Percentiles rank a stretch among this genome's conserved stretches.
These are phyloP conservation scores for Arxiozyma bovina DNA, from an alignment of 1,139 yeast species.

Conservation along the genomic window DNA sequence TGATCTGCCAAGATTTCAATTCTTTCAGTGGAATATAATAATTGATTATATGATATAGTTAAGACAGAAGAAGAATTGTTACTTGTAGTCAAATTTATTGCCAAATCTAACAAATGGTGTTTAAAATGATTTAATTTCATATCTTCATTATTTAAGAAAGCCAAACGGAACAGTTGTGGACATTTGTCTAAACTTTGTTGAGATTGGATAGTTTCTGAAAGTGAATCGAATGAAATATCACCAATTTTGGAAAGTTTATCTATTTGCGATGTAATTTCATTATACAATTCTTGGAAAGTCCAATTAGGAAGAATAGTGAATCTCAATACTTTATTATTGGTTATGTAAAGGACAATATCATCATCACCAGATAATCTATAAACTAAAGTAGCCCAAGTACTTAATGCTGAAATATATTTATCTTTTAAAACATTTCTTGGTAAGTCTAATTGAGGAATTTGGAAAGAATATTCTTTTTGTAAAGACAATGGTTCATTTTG, in stretches of 20 bases:
- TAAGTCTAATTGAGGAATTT: constrained; percentile 31
- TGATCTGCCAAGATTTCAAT: constrained; percentile 66
- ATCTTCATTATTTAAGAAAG: constrained; percentile 15
- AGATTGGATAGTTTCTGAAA: constrained; percentile 45
- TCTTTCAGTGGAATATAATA: constrained; percentile 65
- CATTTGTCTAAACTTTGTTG: constrained; percentile 44
- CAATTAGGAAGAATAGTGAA: constrained; percentile 45
- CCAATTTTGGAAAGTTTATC: constrained; percentile 37
- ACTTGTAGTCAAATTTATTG: constrained; percentile 17
- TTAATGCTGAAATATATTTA: constrained; percentile 47
- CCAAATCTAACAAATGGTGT: constrained; percentile 25
- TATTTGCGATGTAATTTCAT: constrained; percentile 20
- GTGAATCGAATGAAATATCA: constrained; percentile 45
- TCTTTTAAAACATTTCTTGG: constrained; percentile 22
- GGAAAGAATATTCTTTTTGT: constrained; percentile 40
- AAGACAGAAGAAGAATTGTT: constrained; percentile 11
- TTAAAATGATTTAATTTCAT: constrained; percentile 19
- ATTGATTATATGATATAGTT: constrained; percentile 50
- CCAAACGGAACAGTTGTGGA: constrained; percentile 50
- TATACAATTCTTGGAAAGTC: constrained; percentile 44
- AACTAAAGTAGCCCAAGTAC: constrained; percentile 65
- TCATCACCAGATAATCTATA: constrained; percentile 89
- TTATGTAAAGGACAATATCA: constrained; percentile 78
- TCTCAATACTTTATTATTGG: constrained; percentile 47
- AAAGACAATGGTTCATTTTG: constrained; percentile 61